Base-by-base conservation (phyloP, 495 filamentous ascomycete genomes). In the Xeromyces bisporus region DNA sequence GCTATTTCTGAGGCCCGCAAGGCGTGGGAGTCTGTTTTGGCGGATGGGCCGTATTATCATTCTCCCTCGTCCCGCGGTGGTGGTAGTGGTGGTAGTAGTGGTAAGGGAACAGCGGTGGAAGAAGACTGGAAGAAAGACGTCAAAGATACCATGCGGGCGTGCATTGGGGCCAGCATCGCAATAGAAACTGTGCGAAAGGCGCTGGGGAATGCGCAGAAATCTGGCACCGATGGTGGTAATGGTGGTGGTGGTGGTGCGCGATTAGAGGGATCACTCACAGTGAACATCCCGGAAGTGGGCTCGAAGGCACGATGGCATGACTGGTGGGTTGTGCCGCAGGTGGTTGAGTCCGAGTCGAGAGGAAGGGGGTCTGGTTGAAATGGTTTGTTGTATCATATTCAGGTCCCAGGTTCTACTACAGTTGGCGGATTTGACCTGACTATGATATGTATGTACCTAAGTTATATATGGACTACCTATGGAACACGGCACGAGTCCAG, bases 301-400 rank as follows among this genome's bases (percentile, higher is more conserved):
- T 50, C 60, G 3, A 66, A 69, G 41, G 44, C 51, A 12, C 57
- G 50, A 24, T 77, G 78, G 58, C 71, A 80, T 56, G 71, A 74
- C 40, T 82, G 75, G 72, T 89, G 81, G 81, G 60, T 73, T 36
- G 75, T 86, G 34, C 79, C 78, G 3, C 75, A 73, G 47, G 39
- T 85, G 25, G 9, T 9, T 5, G 20, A 21, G 9, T 21, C n/a
- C 20, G 20, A 21, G 20, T 21, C 20, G 20, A 21, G 9, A n/a
- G n/a, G n/a, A n/a, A n/a, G n/a, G n/a, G n/a, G n/a, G n/a, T n/a
- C n/a, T n/a, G n/a, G n/a, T n/a, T n/a, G n/a, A n/a, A n/a, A n/a
- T n/a, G n/a, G n/a, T n/a, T n/a, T n/a, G n/a, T n/a, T n/a, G n/a
- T n/a, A n/a, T n/a, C n/a, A n/a, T n/a, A n/a, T n/a, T n/a, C n/a